These are phyloP conservation scores for Penicillium cosmopolitanum DNA, from an alignment of 495 filamentous ascomycete genomes.

Conservation along the genomic window DNA sequence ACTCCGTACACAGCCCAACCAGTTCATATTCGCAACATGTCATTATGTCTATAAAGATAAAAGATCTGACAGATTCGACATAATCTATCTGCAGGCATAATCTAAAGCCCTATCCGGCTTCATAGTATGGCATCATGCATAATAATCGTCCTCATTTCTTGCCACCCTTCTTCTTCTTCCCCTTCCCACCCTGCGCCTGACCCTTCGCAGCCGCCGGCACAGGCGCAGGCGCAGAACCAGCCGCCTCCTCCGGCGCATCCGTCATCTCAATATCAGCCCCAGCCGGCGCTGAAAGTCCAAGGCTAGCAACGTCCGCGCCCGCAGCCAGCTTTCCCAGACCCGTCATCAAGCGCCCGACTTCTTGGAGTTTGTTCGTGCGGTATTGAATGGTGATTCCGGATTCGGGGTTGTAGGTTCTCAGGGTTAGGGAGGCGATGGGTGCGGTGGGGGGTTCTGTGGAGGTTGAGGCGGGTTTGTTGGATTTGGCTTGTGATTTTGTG, in stretches of 20 bases:
- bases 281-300: constrained; percentile 47
- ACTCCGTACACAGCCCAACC: background rate
- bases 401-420: constrained; percentile 89
- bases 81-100: background rate
- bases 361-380: constrained; percentile 84
- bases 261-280: constrained; percentile 43
- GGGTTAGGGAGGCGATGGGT: constrained; percentile 65
- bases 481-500: constrained; percentile 26
- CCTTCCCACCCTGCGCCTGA: constrained; percentile 31
- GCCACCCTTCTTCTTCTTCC: constrained; percentile 32
- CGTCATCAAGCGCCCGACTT: constrained; percentile 80
- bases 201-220: constrained; percentile 23
- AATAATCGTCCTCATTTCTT: constrained; percentile 25
- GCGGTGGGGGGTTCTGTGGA: constrained; percentile 33
- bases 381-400: constrained; percentile 88
- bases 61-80: background rate
- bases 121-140: background rate
- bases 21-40: constrained; percentile 17
- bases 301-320: constrained; percentile 60
- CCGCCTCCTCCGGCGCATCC: constrained; percentile 34
- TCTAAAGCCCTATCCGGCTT: background rate
- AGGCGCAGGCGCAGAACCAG: constrained; percentile 11
- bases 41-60: constrained; percentile 22
- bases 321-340: constrained; percentile 69
- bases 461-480: constrained; percentile 25